A percentile compares a stretch with the other conserved stretches of the same genome.
phyloP scores from a whole-genome alignment of 108 stramenopile species.

The Epipyxis sp. region DNA sequence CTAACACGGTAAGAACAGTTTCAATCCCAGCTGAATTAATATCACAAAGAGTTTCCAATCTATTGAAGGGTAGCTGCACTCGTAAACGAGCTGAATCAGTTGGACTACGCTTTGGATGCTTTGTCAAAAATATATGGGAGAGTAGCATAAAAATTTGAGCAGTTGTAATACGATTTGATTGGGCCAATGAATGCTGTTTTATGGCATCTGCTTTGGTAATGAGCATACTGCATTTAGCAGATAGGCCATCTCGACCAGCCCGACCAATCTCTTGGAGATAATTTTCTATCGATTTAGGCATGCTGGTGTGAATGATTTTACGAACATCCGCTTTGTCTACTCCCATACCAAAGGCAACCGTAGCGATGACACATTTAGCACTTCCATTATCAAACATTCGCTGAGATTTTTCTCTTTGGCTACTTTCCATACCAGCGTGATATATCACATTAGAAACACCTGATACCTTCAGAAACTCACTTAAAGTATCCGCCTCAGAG shows the following conservation, averaged over 20 bases:
- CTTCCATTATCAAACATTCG: not conserved
- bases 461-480: conserved; percentile 64
- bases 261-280: conserved; percentile 94
- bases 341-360: conserved; percentile 96
- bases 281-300: conserved; percentile 85
- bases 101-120: too few relatives aligned
- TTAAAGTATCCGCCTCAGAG: conserved; percentile 74
- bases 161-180: too few relatives aligned
- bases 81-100: too few relatives aligned
- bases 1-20: too few relatives aligned
- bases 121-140: too few relatives aligned
- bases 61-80: too few relatives aligned
- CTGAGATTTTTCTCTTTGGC: not conserved
- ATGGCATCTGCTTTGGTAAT: too few relatives aligned
- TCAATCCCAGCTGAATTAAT: too few relatives aligned
- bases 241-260: conserved; percentile 93
- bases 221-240: too few relatives aligned
- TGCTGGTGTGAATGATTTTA: conserved; percentile 76
- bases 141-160: too few relatives aligned
- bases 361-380: conserved; percentile 73
- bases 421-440: conserved; percentile 22
- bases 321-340: conserved; percentile 91
- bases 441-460: conserved; percentile 57
- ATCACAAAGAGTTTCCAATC: too few relatives aligned
- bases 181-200: too few relatives aligned